Evolutionary conservation across 2,329 filamentous ascomycete genomes (phyloP).

Genomic region (Colletotrichum phormii): DNA sequence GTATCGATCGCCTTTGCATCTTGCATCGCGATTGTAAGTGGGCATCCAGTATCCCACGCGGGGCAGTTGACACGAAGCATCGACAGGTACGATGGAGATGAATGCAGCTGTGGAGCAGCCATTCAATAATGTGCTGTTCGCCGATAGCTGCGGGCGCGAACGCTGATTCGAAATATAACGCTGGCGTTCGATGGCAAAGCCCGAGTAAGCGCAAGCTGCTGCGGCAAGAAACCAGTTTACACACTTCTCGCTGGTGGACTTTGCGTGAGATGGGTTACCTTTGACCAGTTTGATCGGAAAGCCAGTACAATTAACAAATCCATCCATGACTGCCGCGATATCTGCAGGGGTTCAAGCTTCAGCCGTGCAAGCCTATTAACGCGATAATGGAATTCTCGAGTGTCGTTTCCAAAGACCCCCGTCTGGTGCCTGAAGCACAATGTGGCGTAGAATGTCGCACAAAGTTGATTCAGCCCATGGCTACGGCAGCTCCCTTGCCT

Average conservation of each 20-base stretch:
- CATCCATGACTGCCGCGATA: background rate
- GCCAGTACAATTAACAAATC: background rate
- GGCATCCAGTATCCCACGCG: background rate
- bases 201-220: background rate
- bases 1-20: background rate
- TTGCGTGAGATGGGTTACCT: background rate
- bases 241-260: background rate
- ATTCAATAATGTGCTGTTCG: background rate
- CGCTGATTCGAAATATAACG: background rate
- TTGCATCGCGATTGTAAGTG: background rate
- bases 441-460: background rate
- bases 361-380: background rate
- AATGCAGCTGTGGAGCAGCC: background rate
- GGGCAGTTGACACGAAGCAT: background rate
- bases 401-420: background rate
- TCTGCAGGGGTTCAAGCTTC: background rate
- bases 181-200: background rate
- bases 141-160: background rate
- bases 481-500: background rate
- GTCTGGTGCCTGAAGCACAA: background rate
- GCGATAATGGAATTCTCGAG: too few relatives aligned
- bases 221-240: background rate
- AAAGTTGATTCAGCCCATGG: background rate
- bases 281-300: background rate
- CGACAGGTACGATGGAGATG: background rate